A percentile compares a stretch with the other conserved stretches of the same genome.
Conservation (phyloP, 1,284 basidiomycete species). For the Melampsora larici-populina region DNA sequence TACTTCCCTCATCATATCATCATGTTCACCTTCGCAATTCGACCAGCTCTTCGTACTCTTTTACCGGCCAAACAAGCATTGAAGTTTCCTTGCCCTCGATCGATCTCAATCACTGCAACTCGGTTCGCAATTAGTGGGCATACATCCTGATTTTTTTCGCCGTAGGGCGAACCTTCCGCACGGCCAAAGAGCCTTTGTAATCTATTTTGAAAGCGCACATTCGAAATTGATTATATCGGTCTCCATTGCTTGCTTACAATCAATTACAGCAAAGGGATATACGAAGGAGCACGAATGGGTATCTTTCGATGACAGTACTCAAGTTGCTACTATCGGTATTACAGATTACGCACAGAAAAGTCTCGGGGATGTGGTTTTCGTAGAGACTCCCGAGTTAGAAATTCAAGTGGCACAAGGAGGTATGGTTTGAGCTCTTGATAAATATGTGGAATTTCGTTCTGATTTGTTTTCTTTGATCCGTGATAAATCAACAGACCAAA, state of each 20-base stretch:
- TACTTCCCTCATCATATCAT: too few species aligned
- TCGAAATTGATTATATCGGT: too few species aligned
- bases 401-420: constrained; percentile 72
- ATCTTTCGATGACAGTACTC: constrained; percentile 71
- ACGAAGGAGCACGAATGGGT: constrained; percentile 90
- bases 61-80: too few species aligned
- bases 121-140: too few species aligned
- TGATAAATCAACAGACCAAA: constrained; percentile 65
- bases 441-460: constrained; percentile 48
- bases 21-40: too few species aligned
- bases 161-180: too few species aligned
- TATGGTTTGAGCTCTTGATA: constrained; percentile 54
- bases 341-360: constrained; percentile 90
- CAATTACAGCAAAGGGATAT: constrained; percentile 57
- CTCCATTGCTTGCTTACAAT: neutral
- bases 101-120: too few species aligned
- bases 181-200: too few species aligned
- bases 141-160: too few species aligned
- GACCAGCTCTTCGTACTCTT: too few species aligned
- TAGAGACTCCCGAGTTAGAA: constrained; percentile 79
- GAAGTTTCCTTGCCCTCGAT: too few species aligned
- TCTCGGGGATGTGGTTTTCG: constrained; percentile 95
- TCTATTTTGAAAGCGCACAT: too few species aligned
- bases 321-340: constrained; percentile 79
- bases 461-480: constrained; percentile 35